Evolutionary conservation across 2,329 filamentous ascomycete genomes (phyloP), one percentile per base, ranked within the genome.

Genomic region (Colletotrichum plurivorum): DNA sequence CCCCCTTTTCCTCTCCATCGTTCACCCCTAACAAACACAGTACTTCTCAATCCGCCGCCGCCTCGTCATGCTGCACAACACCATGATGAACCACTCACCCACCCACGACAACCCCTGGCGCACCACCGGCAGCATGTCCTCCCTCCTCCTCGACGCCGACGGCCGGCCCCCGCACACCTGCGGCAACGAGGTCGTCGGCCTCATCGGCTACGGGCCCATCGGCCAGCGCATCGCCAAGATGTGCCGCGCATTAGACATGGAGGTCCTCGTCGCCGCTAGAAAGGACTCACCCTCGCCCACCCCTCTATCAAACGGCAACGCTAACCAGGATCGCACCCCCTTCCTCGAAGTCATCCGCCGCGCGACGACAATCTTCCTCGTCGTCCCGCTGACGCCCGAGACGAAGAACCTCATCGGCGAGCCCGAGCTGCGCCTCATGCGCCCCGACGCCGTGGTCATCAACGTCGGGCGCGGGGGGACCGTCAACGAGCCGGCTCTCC

Each of bases 401-500:
- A 76, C 74, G 4, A 46, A 69, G 3, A 66, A 69, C 12, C 64
- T 75, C n/a, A 60, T 76, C n/a, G 63, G 72, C 0, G 56, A 39
- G 7, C 22, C 51, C 4, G 73, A 76, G 54, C 67, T 76, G 7
- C 41, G 39, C 22, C 27, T 43, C 15, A 71, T 75, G 73, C 20
- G 63, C 13, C 48, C 55, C 20, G 70, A 84, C 63, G 67, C 67
- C 9, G 61, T 75, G 7, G 59, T 75, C 31, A 56, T 75, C 60
- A 76, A 75, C 63, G 71, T 75, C n/a, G 79, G 79, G 4, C 73
- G 79, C 43, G 79, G 79, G 22, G 77, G 75, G 52, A 76, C 77
- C 54, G 73, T 81, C 31, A 76, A 80, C 51, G 79, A 81, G 75
- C 72, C 73, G 10, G 79, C 79, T 46, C 71, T 81, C 43, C 72